These are phyloP conservation scores for Entoloma clypeatum DNA, from an alignment of 1,284 basidiomycete genomes.

Conservation along the genomic window DNA sequence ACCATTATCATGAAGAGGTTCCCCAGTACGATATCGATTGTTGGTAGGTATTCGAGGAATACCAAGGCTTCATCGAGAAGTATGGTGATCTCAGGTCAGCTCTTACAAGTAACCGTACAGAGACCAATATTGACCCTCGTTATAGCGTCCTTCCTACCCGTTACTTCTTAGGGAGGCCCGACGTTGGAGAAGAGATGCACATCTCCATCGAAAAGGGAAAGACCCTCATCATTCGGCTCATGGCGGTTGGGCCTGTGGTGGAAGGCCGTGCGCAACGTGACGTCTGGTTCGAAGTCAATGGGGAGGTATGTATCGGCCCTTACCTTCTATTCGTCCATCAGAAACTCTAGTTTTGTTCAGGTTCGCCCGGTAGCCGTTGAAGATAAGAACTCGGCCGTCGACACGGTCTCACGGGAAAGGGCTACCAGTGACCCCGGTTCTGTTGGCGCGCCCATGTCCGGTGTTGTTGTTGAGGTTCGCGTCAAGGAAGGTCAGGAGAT, in stretches of 20 bases:
- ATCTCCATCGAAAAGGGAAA: conserved; percentile 97
- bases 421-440: conserved; percentile 91
- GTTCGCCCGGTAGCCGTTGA: conserved; percentile 91
- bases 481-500: conserved; percentile 97
- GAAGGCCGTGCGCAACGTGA: conserved; percentile 90
- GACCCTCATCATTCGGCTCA: conserved; percentile 92
- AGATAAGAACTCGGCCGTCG: conserved; percentile 94
- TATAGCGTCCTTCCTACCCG: conserved; percentile 88
- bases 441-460: conserved; percentile 94
- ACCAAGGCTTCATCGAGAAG: conserved; percentile 90
- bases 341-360: conserved; percentile 31
- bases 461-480: conserved; percentile 96
- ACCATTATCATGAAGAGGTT: conserved; percentile 1
- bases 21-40: conserved; percentile 8
- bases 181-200: conserved; percentile 93
- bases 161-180: conserved; percentile 93
- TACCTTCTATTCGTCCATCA: conserved; percentile 4
- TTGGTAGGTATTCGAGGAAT: conserved; percentile 91
- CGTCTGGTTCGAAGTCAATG: conserved; percentile 98
- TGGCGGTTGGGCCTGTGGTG: conserved; percentile 93
- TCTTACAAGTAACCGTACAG: conserved; percentile 10
- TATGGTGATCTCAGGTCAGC: conserved; percentile 89
- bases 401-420: conserved; percentile 92
- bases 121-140: conserved; percentile 15
- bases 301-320: conserved; percentile 58